Evolutionary conservation across 345 rosid species (phyloP).

Genomic region (Ceriops zippeliana): DNA sequence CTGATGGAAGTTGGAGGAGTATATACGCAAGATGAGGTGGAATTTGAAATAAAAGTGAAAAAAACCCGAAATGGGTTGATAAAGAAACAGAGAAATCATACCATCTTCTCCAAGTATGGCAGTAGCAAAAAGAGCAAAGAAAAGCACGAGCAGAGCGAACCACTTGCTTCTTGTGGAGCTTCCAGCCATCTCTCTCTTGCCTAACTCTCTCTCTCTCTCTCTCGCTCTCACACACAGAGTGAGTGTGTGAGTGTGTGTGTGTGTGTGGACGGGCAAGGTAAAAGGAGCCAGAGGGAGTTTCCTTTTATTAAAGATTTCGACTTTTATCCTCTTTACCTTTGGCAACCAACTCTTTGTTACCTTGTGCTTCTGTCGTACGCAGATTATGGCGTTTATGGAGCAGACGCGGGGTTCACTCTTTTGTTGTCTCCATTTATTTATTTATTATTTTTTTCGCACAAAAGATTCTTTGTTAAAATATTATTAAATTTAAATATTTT

Average conservation of each 20-base stretch:
- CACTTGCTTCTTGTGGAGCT: constrained; percentile 34
- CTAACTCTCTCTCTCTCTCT: constrained; percentile 18
- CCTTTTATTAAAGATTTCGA: constrained; percentile 49
- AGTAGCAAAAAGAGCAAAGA: constrained; percentile 38
- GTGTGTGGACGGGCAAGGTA: constrained; percentile 2
- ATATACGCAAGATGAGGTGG: neutral
- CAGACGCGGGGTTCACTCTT: too few relatives aligned
- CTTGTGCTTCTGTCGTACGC: too few relatives aligned
- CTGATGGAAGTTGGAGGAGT: too few relatives aligned
- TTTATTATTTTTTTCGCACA: too few relatives aligned
- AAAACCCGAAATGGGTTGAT: neutral
- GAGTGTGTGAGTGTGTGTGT: too few relatives aligned
- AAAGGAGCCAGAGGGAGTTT: constrained; percentile 17
- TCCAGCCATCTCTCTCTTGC: constrained; percentile 36
- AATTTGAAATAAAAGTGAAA: neutral
- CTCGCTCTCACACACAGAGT: too few relatives aligned
- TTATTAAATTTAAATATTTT: too few relatives aligned
- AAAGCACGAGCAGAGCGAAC: constrained; percentile 35
- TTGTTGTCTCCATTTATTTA: too few relatives aligned
- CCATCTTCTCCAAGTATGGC: constrained; percentile 60
- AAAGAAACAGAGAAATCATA: constrained; percentile 25
- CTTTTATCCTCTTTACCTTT: neutral
- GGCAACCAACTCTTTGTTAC: too few relatives aligned
- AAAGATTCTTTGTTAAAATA: too few relatives aligned
- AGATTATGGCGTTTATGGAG: too few relatives aligned